Conservation (phyloP, 257 asterid species). For the Nicotiana obtusifolia region DNA sequence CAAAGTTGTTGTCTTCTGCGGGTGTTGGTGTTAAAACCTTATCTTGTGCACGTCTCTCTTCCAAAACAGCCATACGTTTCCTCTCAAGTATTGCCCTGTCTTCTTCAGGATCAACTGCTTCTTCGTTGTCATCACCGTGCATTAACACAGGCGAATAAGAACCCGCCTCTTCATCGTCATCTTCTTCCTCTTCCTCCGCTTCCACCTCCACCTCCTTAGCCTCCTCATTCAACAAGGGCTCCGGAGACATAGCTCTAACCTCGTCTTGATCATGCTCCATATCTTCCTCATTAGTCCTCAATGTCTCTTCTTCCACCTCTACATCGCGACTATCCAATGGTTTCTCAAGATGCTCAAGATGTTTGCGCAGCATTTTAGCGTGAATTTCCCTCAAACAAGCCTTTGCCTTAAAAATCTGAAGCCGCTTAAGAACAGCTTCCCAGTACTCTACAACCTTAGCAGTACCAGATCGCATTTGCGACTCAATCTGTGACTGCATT, state of each 20-base stretch:
- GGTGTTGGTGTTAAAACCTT: conserved; percentile 53
- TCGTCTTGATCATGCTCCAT: conserved; percentile 20
- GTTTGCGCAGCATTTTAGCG: conserved; percentile 68
- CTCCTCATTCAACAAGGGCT: conserved; percentile 42
- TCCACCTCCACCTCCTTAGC: conserved; percentile 37
- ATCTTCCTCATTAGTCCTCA: conserved; percentile 40
- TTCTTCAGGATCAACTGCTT: conserved; percentile 90
- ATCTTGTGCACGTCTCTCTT: conserved; percentile 81
- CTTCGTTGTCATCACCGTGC: conserved; percentile 81
- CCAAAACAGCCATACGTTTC: conserved; percentile 71
- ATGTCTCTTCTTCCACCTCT: conserved; percentile 32
- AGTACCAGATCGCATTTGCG: conserved; percentile 84
- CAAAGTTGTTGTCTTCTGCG: conserved; percentile 55
- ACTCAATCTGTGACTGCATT: conserved; percentile 69
- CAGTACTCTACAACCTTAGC: conserved; percentile 95
- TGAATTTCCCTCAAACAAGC: conserved; percentile 89
- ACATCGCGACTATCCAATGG: conserved; percentile 36
- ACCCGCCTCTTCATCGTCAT: conserved; percentile 31
- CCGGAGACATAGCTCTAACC: conserved; percentile 36
- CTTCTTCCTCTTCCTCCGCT: background rate
- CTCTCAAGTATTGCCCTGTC: conserved; percentile 79
- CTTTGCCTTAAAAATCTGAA: conserved; percentile 91
- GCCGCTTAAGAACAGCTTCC: conserved; percentile 88
- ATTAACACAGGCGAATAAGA: conserved; percentile 78
- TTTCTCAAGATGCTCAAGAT: conserved; percentile 60